A percentile compares a stretch with the other conserved stretches of the same genome.
Conservation (phyloP, 2,329 filamentous ascomycete species). For the Fusarium keratoplasticum region DNA sequence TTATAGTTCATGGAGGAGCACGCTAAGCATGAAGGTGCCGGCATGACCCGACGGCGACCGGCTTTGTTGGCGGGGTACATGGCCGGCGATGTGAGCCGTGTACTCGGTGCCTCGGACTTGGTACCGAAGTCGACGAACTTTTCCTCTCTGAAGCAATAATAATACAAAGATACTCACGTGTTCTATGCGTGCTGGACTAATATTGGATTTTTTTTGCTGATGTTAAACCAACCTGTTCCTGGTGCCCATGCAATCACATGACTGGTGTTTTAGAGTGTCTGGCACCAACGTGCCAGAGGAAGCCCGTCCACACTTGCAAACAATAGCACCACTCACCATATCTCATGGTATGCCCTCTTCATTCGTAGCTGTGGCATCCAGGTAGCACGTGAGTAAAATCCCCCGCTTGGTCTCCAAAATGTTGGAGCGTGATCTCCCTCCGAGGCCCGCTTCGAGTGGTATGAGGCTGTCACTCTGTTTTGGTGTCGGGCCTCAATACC, state of each 20-base stretch:
- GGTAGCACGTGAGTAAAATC: neutral
- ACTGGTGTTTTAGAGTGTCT: neutral
- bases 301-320: neutral
- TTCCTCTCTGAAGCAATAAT: neutral
- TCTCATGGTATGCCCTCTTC: neutral
- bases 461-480: neutral
- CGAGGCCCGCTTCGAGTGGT: neutral
- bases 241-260: neutral
- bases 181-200: neutral
- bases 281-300: neutral
- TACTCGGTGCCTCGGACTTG: conserved; percentile 1
- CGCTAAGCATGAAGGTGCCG: conserved; percentile 23
- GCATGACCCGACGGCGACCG: conserved; percentile 11
- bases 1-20: conserved; percentile 4
- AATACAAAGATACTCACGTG: neutral
- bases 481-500: neutral
- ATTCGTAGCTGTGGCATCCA: neutral
- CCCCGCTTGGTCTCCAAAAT: neutral
- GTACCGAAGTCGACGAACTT: neutral
- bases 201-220: neutral
- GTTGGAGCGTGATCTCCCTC: neutral
- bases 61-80: conserved; percentile 9
- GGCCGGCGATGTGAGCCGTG: conserved; percentile 24
- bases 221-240: neutral
- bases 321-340: neutral